phyloP scores from a whole-genome alignment of 2,329 filamentous ascomycete species.

The Clonostachys chloroleuca region DNA sequence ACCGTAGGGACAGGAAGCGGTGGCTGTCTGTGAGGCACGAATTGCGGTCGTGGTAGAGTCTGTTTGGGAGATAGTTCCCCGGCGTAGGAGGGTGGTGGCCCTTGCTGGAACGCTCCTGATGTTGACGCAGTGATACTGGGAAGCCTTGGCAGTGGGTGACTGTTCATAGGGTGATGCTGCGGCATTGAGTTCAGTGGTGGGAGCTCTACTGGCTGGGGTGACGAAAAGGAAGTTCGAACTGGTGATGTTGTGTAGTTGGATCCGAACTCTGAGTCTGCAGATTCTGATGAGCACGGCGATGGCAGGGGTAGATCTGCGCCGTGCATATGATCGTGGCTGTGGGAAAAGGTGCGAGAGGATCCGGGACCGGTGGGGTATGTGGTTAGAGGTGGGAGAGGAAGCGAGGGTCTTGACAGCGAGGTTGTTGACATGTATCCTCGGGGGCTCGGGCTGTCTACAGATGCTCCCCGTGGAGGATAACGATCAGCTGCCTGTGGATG shows the following conservation, averaged over 20 bases:
- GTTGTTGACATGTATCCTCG: no score
- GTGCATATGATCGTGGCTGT: constrained; percentile 11
- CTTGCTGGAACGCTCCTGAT: background rate
- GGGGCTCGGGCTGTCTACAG: no score
- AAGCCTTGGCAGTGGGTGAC: background rate
- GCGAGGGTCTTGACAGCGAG: no score
- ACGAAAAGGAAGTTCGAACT: constrained; percentile 22
- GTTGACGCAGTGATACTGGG: background rate
- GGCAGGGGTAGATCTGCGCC: constrained; percentile 24
- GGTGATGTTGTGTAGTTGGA: constrained; percentile 61
- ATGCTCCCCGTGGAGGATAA: no score
- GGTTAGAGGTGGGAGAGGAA: no score
- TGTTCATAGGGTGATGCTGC: background rate
- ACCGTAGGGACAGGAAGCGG: no score
- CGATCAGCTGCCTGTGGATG: no score
- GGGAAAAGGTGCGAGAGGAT: background rate
- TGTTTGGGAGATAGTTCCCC: background rate
- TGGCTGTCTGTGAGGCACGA: no score
- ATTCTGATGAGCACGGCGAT: constrained; percentile 32
- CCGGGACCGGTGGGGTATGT: no score
- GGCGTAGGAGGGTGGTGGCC: constrained; percentile 3
- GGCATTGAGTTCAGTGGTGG: background rate
- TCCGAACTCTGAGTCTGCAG: constrained; percentile 62
- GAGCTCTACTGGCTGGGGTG: constrained; percentile 12
- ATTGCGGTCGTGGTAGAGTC: background rate